Percentiles rank a stretch among this genome's conserved stretches.
These are phyloP conservation scores for Fusarium multiceps DNA, from an alignment of 2,329 filamentous ascomycete genomes.

Conservation along the genomic window DNA sequence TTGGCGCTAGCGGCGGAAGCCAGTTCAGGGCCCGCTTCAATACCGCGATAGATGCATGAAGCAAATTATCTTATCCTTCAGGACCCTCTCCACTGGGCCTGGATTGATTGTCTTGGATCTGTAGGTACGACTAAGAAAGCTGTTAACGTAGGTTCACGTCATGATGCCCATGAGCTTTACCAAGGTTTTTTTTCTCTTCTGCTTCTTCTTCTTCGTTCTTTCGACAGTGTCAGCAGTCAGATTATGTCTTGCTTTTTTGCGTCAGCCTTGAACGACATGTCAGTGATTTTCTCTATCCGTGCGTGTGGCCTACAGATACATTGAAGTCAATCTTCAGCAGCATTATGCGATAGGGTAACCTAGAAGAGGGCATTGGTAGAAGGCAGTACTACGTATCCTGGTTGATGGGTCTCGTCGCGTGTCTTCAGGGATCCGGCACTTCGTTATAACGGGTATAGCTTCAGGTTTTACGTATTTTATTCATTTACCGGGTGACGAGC, in stretches of 20 bases:
- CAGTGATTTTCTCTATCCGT: neutral
- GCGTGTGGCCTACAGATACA: neutral
- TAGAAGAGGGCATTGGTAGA: constrained; percentile 14
- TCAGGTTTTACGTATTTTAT: constrained; percentile 7
- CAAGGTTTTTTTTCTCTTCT: neutral
- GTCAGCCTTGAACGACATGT: neutral
- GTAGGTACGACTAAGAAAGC: constrained; percentile 10
- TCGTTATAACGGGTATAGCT: constrained; percentile 9
- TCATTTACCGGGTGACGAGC: neutral
- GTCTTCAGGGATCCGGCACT: constrained; percentile 28
- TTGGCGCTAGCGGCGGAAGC: constrained; percentile 37
- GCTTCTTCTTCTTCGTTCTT: neutral
- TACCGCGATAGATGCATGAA: constrained; percentile 47
- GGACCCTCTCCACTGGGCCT: constrained; percentile 11
- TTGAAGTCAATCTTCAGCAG: neutral
- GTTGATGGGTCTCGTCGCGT: constrained; percentile 36
- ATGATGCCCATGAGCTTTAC: neutral
- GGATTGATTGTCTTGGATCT: constrained; percentile 10
- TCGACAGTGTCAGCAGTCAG: neutral
- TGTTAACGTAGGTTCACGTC: constrained; percentile 12
- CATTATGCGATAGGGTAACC: neutral
- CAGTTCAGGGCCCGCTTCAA: constrained; percentile 17
- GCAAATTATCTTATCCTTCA: constrained; percentile 26
- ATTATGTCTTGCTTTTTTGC: neutral
- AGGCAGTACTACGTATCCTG: constrained; percentile 16